Percentiles rank a stretch among this genome's conserved stretches.
These are phyloP conservation scores for Cucumis sativus DNA, from an alignment of 306 rosid species.

Conservation along the genomic window DNA sequence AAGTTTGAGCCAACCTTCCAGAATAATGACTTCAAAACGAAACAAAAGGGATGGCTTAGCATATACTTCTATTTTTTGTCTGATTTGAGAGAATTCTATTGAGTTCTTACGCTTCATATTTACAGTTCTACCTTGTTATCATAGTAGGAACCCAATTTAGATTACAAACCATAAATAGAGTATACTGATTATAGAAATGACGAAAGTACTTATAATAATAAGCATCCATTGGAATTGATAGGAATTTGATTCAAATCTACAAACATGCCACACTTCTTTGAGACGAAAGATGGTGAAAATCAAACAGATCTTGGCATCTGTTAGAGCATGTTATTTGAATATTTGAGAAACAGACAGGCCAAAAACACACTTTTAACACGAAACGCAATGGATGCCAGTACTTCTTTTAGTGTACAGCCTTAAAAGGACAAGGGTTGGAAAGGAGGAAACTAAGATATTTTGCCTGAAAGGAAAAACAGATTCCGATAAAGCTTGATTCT, in stretches of 20 bases:
- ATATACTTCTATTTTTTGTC: background rate
- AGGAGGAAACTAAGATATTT: background rate
- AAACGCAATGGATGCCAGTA: background rate
- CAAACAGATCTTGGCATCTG: slow-evolving; percentile 24
- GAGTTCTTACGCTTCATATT: background rate
- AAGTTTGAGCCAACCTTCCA: background rate
- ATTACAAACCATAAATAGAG: background rate
- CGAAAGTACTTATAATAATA: background rate
- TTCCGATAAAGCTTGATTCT: background rate
- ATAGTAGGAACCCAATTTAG: background rate
- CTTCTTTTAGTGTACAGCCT: background rate
- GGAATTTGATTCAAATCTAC: background rate
- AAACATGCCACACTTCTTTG: slow-evolving; percentile 3
- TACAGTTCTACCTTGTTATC: background rate
- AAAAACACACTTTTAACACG: slow-evolving; percentile 1
- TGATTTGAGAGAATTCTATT: background rate
- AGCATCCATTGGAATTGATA: slow-evolving; percentile 3
- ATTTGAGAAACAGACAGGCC: slow-evolving; percentile 14
- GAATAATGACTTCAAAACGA: background rate
- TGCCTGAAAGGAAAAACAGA: background rate
- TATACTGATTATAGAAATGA: background rate
- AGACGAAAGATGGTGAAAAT: slow-evolving; percentile 9
- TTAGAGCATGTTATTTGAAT: slow-evolving; percentile 15
- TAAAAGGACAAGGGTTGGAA: background rate
- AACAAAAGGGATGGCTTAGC: background rate